These are phyloP conservation scores for Acanthamoeba sp. DNA, from an alignment of 208 protist species.

Conservation along the genomic window DNA sequence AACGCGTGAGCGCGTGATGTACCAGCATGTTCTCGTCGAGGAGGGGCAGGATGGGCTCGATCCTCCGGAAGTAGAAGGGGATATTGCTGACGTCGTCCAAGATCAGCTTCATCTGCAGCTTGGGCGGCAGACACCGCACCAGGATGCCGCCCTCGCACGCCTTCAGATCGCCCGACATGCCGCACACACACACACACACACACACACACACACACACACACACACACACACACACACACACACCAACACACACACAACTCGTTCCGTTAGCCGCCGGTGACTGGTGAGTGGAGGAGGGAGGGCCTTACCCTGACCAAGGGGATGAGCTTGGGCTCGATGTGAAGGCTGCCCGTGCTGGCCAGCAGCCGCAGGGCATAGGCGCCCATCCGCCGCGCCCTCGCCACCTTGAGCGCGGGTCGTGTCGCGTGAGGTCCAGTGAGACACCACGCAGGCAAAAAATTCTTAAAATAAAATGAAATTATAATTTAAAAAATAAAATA, in stretches of 20 bases:
- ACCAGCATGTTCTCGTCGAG: conserved; percentile 31
- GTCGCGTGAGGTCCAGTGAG: no score
- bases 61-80: conserved; percentile 20
- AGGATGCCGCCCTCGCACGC: conserved; percentile 28
- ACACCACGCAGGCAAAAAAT: not conserved
- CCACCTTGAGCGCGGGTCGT: not conserved
- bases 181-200: not conserved
- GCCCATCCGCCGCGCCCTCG: not conserved
- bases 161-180: not conserved
- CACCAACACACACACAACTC: no score
- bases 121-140: conserved; percentile 14
- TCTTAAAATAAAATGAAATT: not conserved
- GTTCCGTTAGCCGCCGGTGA: no score
- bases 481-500: not conserved
- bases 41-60: conserved; percentile 16
- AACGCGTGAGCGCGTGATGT: not conserved
- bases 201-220: no score
- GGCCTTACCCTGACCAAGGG: not conserved
- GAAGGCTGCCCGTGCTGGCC: not conserved
- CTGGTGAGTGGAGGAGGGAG: no score
- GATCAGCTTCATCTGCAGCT: conserved; percentile 35
- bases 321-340: conserved; percentile 26
- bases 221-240: no score
- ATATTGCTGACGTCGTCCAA: conserved; percentile 42
- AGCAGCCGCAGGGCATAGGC: not conserved